Percentiles rank a stretch among this genome's conserved stretches.
Evolutionary conservation across 495 filamentous ascomycete species (phyloP).

Genomic region (Lophium mytilinum): DNA sequence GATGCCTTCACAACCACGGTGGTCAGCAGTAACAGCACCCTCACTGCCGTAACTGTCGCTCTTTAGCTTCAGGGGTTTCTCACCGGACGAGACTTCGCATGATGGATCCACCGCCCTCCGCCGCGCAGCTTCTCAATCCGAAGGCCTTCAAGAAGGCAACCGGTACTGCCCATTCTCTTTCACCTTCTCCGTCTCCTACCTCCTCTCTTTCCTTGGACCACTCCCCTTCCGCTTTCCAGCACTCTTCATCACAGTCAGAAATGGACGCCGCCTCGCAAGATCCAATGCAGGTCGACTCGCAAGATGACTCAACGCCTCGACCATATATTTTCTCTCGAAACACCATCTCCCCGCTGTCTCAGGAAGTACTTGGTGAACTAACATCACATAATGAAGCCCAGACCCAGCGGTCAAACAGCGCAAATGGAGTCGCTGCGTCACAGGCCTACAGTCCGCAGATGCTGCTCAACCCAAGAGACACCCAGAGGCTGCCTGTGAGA

Average conservation of each 20-base stretch:
- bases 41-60: not conserved
- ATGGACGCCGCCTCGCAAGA: not conserved
- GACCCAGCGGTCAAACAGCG: not conserved
- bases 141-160: slow-evolving; percentile 4
- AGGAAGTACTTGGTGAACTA: not conserved
- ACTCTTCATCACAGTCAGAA: not conserved
- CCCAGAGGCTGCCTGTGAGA: slow-evolving; percentile 3
- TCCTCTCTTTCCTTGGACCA: not conserved
- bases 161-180: not conserved
- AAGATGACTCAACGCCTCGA: not conserved
- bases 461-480: slow-evolving; percentile 29
- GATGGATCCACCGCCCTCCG: slow-evolving; percentile 1
- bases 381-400: not conserved
- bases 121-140: slow-evolving; percentile 7
- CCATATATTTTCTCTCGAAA: not conserved
- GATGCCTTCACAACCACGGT: not conserved
- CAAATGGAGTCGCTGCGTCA: not conserved
- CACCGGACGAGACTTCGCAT: not conserved
- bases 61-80: not conserved
- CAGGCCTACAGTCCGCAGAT: slow-evolving; percentile 19
- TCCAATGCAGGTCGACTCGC: not conserved
- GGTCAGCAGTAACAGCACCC: not conserved
- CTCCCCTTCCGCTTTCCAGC: not conserved
- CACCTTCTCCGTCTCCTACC: not conserved
- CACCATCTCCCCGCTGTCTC: not conserved